phyloP scores from a whole-genome alignment of 2,329 filamentous ascomycete genomes.

The Macrophomina phaseolina region DNA sequence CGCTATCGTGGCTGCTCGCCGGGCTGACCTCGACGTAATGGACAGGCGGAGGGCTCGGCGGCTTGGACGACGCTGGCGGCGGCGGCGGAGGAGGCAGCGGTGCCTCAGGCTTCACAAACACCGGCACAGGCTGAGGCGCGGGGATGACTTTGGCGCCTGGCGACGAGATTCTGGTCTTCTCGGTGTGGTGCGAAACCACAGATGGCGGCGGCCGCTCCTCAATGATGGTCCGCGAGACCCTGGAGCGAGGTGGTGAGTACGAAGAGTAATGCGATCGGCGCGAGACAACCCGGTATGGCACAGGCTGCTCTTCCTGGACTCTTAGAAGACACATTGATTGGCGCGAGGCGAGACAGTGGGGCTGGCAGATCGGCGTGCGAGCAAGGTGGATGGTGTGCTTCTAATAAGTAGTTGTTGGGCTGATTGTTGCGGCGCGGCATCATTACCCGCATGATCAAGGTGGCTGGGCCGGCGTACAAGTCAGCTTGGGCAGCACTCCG shows the following conservation, averaged over 20 bases:
- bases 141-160: constrained; percentile 39
- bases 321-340: constrained; percentile 53
- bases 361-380: not conserved
- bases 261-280: constrained; percentile 35
- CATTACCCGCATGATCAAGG: too few relatives aligned
- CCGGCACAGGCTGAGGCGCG: constrained; percentile 48
- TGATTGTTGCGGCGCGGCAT: too few relatives aligned
- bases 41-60: constrained; percentile 30
- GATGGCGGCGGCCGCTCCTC: constrained; percentile 30
- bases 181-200: constrained; percentile 30
- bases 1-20: constrained; percentile 40
- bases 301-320: constrained; percentile 51
- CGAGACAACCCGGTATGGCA: constrained; percentile 44
- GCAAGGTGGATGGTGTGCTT: not conserved
- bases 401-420: not conserved
- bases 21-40: constrained; percentile 55
- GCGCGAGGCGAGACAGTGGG: not conserved
- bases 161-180: constrained; percentile 31
- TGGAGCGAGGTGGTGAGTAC: constrained; percentile 35
- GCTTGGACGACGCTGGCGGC: constrained; percentile 36
- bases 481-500: too few relatives aligned
- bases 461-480: too few relatives aligned
- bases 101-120: constrained; percentile 40
- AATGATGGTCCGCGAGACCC: constrained; percentile 37
- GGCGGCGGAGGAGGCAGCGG: constrained; percentile 38